Percentiles rank a stretch among this genome's conserved stretches.
These are phyloP conservation scores for Arabis alpina DNA, from an alignment of 345 rosid species.

Conservation along the genomic window DNA sequence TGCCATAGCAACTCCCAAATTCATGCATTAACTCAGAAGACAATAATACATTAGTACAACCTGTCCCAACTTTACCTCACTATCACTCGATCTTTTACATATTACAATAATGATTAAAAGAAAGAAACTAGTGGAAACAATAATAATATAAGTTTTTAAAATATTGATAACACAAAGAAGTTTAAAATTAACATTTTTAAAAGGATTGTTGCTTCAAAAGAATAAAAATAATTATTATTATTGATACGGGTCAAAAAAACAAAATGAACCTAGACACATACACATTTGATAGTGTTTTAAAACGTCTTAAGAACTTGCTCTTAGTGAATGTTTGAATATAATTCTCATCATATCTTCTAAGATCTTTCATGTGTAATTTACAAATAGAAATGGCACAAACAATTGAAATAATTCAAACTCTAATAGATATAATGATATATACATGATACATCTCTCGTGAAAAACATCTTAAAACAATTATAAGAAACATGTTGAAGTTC, in stretches of 20 bases:
- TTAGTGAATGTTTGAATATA: not conserved
- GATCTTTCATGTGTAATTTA: not conserved
- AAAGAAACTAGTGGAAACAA: no score
- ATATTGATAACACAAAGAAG: not conserved
- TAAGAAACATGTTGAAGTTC: not conserved
- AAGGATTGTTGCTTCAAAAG: not conserved
- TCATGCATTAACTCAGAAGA: conserved; percentile 31
- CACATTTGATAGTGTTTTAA: not conserved
- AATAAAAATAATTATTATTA: not conserved
- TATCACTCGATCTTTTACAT: conserved; percentile 14
- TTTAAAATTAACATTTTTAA: not conserved
- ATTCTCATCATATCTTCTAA: not conserved
- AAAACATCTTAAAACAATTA: not conserved
- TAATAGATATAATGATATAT: not conserved
- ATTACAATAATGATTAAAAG: not conserved
- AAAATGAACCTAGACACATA: conserved; percentile 11
- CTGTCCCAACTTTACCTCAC: conserved; percentile 28
- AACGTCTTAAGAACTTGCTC: not conserved
- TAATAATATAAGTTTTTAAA: not conserved
- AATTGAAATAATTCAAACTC: not conserved
- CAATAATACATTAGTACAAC: conserved; percentile 34
- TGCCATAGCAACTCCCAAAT: conserved; percentile 34
- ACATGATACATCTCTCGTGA: not conserved
- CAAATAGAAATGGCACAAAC: not conserved
- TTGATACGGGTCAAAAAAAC: not conserved